Evolutionary conservation across 495 filamentous ascomycete genomes (phyloP).

Genomic region (Daldinia caldariorum): DNA sequence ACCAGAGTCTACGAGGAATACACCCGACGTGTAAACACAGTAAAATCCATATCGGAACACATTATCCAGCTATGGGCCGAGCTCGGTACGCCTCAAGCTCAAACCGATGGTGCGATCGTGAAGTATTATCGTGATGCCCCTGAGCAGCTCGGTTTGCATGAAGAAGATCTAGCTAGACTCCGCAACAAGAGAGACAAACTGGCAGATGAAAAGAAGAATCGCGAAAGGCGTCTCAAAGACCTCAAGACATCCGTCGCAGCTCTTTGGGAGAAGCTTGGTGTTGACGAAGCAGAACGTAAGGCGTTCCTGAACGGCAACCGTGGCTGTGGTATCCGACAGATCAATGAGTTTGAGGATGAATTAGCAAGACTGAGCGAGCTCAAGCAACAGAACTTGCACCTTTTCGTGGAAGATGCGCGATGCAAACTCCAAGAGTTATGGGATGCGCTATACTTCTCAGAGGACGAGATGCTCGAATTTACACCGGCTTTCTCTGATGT

Average conservation of each 20-base stretch:
- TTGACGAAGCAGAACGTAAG: conserved; percentile 84
- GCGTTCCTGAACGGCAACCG: conserved; percentile 74
- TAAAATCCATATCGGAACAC: conserved; percentile 79
- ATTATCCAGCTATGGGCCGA: conserved; percentile 96
- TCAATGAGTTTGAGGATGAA: conserved; percentile 95
- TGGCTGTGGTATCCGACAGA: conserved; percentile 84
- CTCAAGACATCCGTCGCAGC: conserved; percentile 76
- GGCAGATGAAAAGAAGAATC: conserved; percentile 88
- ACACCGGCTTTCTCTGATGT: conserved; percentile 91
- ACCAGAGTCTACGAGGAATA: conserved; percentile 96
- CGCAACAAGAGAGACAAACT: conserved; percentile 80
- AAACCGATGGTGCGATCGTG: conserved; percentile 88
- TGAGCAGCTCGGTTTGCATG: conserved; percentile 90
- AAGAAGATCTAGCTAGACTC: conserved; percentile 80
- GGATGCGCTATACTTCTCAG: conserved; percentile 92
- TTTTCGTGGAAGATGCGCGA: conserved; percentile 94
- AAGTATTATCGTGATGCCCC: conserved; percentile 88
- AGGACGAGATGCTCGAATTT: conserved; percentile 98
- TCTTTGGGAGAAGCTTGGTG: conserved; percentile 87
- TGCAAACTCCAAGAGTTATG: conserved; percentile 91
- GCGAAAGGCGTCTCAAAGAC: conserved; percentile 84
- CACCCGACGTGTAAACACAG: conserved; percentile 75
- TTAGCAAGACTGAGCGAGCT: conserved; percentile 85
- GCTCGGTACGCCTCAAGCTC: conserved; percentile 88
- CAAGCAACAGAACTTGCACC: conserved; percentile 91